phyloP scores from a whole-genome alignment of 495 filamentous ascomycete genomes.

The Astrocystis sublimbata region DNA sequence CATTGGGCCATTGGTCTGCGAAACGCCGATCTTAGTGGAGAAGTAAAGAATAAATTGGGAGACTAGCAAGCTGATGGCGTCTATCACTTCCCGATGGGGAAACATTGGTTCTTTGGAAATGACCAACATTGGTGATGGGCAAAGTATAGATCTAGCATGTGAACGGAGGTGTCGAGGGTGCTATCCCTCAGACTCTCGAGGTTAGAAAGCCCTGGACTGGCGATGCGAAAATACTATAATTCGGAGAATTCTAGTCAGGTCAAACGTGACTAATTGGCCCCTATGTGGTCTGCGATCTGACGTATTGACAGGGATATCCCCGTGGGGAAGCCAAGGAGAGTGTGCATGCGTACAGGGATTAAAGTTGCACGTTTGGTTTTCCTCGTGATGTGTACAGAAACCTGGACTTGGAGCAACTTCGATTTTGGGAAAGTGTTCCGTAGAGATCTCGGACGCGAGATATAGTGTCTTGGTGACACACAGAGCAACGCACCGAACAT shows the following conservation, averaged over 20 bases:
- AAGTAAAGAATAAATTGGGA: not conserved
- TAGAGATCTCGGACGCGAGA: not conserved
- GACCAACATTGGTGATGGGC: too few species aligned
- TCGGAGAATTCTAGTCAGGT: too few species aligned
- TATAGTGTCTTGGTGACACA: not conserved
- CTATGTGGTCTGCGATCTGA: not conserved
- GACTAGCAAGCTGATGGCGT: too few species aligned
- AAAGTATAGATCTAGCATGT: too few species aligned
- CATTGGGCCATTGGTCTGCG: not conserved
- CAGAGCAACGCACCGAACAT: not conserved
- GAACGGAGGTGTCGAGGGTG: too few species aligned
- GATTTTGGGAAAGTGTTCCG: constrained; percentile 7
- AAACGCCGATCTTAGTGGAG: constrained; percentile 4
- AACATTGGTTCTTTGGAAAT: too few species aligned
- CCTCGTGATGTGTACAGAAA: constrained; percentile 7
- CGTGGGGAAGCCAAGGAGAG: constrained; percentile 1
- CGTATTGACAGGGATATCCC: constrained; percentile 3
- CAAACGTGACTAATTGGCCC: constrained; percentile 4
- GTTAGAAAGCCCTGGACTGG: too few species aligned
- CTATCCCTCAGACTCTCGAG: too few species aligned
- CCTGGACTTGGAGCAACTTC: constrained; percentile 10
- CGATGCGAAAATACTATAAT: too few species aligned
- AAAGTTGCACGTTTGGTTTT: not conserved
- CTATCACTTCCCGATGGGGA: too few species aligned
- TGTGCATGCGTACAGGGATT: not conserved